These are phyloP conservation scores for Sanghuangporus weigelae DNA, from an alignment of 1,284 basidiomycete genomes.

Conservation along the genomic window DNA sequence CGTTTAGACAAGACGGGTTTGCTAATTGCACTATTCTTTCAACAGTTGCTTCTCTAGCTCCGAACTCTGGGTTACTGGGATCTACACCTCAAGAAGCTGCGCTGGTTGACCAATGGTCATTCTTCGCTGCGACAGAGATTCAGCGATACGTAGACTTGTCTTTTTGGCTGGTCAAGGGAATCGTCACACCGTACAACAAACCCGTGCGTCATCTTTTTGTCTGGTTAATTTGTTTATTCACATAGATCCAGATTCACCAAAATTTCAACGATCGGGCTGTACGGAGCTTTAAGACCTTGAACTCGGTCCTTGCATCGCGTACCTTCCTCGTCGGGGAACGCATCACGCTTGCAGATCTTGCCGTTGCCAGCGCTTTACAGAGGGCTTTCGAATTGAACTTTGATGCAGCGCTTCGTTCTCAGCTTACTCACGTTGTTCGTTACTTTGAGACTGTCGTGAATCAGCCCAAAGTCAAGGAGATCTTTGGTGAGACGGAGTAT, in stretches of 20 bases:
- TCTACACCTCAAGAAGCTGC: slow-evolving; percentile 50
- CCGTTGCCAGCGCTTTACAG: slow-evolving; percentile 56
- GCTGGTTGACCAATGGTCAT: slow-evolving; percentile 63
- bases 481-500: slow-evolving; percentile 61
- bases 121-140: slow-evolving; percentile 59
- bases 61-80: slow-evolving; percentile 64
- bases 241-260: slow-evolving; percentile 48
- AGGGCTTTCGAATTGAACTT: slow-evolving; percentile 46
- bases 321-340: slow-evolving; percentile 95
- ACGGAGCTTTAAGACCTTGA: slow-evolving; percentile 60
- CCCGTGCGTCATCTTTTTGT: slow-evolving; percentile 37
- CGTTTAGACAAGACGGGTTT: background rate
- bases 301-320: slow-evolving; percentile 69
- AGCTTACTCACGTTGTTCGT: slow-evolving; percentile 77
- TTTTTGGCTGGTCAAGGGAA: slow-evolving; percentile 32
- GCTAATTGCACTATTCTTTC: slow-evolving; percentile 24
- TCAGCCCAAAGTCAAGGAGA: slow-evolving; percentile 67
- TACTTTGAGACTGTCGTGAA: slow-evolving; percentile 81
- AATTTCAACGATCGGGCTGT: slow-evolving; percentile 45
- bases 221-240: background rate
- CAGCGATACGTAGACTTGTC: slow-evolving; percentile 25
- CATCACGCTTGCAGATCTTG: slow-evolving; percentile 89
- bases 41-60: slow-evolving; percentile 67
- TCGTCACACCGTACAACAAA: slow-evolving; percentile 60
- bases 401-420: slow-evolving; percentile 60